phyloP scores from a whole-genome alignment of 2,329 filamentous ascomycete genomes.

The Calonectria montana region DNA sequence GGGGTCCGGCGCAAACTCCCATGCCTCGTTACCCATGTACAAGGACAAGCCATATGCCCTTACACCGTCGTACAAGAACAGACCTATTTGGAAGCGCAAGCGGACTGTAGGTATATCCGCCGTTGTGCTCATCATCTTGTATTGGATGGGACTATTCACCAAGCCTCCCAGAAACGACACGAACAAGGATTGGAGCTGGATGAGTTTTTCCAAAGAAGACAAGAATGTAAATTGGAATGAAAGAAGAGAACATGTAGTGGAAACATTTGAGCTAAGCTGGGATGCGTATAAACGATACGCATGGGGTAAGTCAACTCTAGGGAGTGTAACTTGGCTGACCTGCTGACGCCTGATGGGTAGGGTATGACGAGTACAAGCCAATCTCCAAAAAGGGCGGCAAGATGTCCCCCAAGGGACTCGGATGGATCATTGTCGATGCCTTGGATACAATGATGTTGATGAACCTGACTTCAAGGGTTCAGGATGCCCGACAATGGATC shows the following conservation, averaged over 20 bases:
- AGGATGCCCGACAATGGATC: conserved; percentile 91
- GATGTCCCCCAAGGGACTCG: conserved; percentile 90
- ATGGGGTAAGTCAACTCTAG: conserved; percentile 76
- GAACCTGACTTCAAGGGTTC: conserved; percentile 90
- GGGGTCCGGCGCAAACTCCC: conserved; percentile 59
- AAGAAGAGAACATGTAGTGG: conserved; percentile 83
- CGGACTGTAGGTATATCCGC: conserved; percentile 65
- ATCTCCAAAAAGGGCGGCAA: conserved; percentile 81
- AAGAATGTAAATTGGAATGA: conserved; percentile 77
- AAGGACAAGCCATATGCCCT: conserved; percentile 97
- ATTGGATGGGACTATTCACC: conserved; percentile 75
- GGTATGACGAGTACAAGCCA: conserved; percentile 89
- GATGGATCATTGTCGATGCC: conserved; percentile 98
- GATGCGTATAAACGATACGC: conserved; percentile 91
- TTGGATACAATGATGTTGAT: conserved; percentile 98
- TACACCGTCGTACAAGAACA: conserved; percentile 66
- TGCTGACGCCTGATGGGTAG: conserved; percentile 54
- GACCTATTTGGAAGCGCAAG: conserved; percentile 73
- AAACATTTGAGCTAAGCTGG: conserved; percentile 93
- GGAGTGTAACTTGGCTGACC: neutral
- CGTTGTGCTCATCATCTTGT: conserved; percentile 70
- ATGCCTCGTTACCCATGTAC: conserved; percentile 83
- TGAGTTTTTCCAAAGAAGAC: conserved; percentile 60
- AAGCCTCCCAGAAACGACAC: conserved; percentile 47
- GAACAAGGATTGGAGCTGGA: conserved; percentile 67